Percentiles rank a stretch among this genome's conserved stretches.
phyloP scores from a whole-genome alignment of 164 flowering plant genomes.

The Annona squamosa region DNA sequence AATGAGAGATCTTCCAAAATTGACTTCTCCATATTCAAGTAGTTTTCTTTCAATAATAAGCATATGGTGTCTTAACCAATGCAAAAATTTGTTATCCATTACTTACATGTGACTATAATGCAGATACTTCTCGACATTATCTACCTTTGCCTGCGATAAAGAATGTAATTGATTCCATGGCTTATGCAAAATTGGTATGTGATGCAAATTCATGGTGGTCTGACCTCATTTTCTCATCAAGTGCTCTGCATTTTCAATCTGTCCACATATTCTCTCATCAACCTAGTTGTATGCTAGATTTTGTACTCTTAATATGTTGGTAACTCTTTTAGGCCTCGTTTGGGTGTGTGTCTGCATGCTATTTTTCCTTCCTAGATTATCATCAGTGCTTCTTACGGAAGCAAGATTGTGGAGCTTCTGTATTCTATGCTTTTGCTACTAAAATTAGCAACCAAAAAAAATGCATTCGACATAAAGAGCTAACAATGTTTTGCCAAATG shows the following conservation, averaged over 20 bases:
- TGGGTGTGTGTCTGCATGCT: too few species aligned
- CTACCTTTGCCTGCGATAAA: conserved; percentile 60
- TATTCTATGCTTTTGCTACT: too few species aligned
- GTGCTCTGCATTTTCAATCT: not conserved
- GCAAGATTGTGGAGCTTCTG: too few species aligned
- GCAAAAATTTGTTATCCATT: not conserved
- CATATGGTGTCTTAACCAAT: not conserved
- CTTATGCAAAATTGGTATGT: conserved; percentile 79
- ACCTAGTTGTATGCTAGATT: too few species aligned
- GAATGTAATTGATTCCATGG: conserved; percentile 83
- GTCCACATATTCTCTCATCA: not conserved
- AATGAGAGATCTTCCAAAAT: not conserved
- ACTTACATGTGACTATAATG: conserved; percentile 8
- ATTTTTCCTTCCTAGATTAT: too few species aligned
- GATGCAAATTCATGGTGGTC: not conserved
- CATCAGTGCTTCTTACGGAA: too few species aligned
- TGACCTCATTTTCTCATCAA: not conserved
- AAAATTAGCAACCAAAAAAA: too few species aligned
- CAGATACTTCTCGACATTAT: conserved; percentile 92
- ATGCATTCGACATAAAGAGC: too few species aligned
- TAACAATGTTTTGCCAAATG: too few species aligned
- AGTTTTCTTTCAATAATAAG: not conserved
- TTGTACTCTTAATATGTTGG: too few species aligned
- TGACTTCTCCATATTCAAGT: not conserved
- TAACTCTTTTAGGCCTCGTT: too few species aligned